phyloP scores from a whole-genome alignment of 148 eudicot genomes.

The Fagopyrum homotropicum region DNA sequence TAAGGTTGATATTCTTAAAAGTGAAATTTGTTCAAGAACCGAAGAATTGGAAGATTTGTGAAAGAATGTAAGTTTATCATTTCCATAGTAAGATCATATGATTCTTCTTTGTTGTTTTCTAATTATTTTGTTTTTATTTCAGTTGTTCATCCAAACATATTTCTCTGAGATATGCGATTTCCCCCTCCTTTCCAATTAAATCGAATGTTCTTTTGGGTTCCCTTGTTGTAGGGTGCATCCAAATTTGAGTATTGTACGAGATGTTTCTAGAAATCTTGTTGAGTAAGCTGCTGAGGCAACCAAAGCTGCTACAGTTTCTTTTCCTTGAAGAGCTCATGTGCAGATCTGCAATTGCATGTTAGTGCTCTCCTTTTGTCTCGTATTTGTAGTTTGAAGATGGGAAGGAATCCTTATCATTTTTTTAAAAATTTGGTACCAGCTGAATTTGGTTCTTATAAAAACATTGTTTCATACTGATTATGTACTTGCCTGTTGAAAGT shows the following conservation, averaged over 20 bases:
- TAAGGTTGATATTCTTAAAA: constrained; percentile 41
- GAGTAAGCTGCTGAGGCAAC: constrained; percentile 55
- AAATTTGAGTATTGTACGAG: constrained; percentile 64
- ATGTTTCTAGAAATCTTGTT: constrained; percentile 75
- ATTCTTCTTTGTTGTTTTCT: neutral
- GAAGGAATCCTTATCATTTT: neutral
- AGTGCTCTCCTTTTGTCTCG: constrained; percentile 23
- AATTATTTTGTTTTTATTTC: neutral
- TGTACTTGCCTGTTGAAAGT: neutral
- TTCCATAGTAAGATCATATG: constrained; percentile 47
- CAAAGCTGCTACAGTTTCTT: constrained; percentile 57
- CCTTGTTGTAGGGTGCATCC: constrained; percentile 41
- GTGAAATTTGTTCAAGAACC: constrained; percentile 68
- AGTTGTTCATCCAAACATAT: neutral
- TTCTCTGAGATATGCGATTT: neutral
- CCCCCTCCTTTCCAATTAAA: neutral
- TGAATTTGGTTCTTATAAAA: neutral
- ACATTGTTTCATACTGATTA: neutral
- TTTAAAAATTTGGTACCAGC: neutral
- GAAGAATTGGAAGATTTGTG: constrained; percentile 61
- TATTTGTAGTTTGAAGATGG: neutral
- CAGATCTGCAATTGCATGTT: constrained; percentile 67
- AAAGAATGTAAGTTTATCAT: constrained; percentile 65
- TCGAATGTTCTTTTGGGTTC: neutral
- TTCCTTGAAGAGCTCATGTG: constrained; percentile 59